Evolutionary conservation across 768 basidiomycete species (phyloP), one percentile per base, ranked within the genome.

Genomic region (Boletellus ananiceps): DNA sequence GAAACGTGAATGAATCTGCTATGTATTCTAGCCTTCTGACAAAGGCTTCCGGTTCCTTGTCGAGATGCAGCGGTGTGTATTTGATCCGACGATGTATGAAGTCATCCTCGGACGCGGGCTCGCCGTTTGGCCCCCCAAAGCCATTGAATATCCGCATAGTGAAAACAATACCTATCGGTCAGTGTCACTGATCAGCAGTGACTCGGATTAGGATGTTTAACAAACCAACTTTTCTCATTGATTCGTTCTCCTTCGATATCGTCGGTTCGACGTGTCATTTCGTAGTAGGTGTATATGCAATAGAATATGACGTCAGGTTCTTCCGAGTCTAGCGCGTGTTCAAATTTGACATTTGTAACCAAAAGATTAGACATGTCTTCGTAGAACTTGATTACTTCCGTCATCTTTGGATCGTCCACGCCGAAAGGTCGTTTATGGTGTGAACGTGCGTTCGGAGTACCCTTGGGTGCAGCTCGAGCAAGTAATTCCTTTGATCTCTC

Each of bases 311-410:
- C 81, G 15, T 88, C 84, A 8, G 55, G 43, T 35, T 67, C 65
- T 40, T 60, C 58, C 11, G 56, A 61, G 49, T 45, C 46, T 33
- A 54, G 21, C 34, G 44, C 16, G 32, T 49, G 65, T 66, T 73
- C 74, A 45, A 74, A 65, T 59, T 82, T 84, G 63, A 89, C 57
- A 44, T 73, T 78, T 3, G 79, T 73, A 19, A 94, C 76, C 34
- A 89, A 73, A 19, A 94, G 69, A 57, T 92, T 89, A 1, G 89
- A 91, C 55, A 91, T 67, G 59, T 93, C 90, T 65, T 93, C 90
- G 63, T 95, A 95, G 52, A 94, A 79, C 44, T 74, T 74, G 57
- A 92, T 75, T 37, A 84, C 76, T 59, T 76, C 71, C 3, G 71
- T 69, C 55, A 80, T 76, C 61, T 83, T 83, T 5, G 80, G 79